Evolutionary conservation across 352 stramenopile species (phyloP).

Genomic region (Elongisporangium prolatum): DNA sequence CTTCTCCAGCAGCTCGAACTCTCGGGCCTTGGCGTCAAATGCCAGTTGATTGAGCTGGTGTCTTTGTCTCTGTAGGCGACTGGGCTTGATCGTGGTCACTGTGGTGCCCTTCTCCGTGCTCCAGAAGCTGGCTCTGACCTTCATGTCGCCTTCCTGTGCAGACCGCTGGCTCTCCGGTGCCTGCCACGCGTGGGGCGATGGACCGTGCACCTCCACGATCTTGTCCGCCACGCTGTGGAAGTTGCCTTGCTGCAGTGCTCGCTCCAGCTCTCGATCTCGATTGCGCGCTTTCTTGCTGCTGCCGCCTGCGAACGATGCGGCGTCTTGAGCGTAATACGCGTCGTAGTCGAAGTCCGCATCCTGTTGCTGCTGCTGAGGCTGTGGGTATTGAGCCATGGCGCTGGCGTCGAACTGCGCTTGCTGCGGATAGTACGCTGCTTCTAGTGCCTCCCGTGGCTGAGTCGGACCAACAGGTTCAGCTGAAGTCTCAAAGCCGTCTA

Average conservation of each 20-base stretch:
- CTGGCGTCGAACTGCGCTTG: slow-evolving; percentile 15
- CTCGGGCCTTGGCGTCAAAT: slow-evolving; percentile 68
- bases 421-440: slow-evolving; percentile 10
- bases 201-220: slow-evolving; percentile 62
- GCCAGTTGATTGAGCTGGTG: slow-evolving; percentile 82
- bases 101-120: slow-evolving; percentile 44
- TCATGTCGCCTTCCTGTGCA: slow-evolving; percentile 29
- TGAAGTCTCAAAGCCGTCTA: neutral
- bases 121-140: slow-evolving; percentile 73
- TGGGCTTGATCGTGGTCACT: slow-evolving; percentile 58
- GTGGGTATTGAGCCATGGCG: slow-evolving; percentile 36
- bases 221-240: slow-evolving; percentile 52
- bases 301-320: slow-evolving; percentile 15
- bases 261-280: slow-evolving; percentile 66
- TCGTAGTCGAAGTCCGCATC: slow-evolving; percentile 18
- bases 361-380: slow-evolving; percentile 27
- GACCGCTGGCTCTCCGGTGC: slow-evolving; percentile 19
- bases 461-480: neutral
- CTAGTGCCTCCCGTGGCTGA: neutral
- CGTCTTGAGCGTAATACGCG: slow-evolving; percentile 31
- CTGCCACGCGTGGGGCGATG: slow-evolving; percentile 45
- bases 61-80: slow-evolving; percentile 69
- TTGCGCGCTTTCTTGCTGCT: slow-evolving; percentile 50
- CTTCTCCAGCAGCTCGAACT: slow-evolving; percentile 68
- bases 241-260: slow-evolving; percentile 61